Base-by-base conservation (phyloP, 108 stramenopile genomes). In the Hondaea fermentalgiana region DNA sequence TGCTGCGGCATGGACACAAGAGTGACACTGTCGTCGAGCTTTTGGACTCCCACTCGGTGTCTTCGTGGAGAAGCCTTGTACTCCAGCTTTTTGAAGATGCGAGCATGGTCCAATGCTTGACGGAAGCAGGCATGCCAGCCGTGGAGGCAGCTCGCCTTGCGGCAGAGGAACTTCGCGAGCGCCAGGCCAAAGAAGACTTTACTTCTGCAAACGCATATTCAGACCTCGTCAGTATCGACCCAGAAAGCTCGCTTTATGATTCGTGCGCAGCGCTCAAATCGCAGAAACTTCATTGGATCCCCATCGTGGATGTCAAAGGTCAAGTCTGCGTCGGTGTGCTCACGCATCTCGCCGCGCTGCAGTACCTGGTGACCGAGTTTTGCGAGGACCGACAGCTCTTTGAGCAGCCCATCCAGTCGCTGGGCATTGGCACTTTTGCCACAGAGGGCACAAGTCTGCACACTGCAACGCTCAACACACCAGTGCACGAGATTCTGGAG, bases 331-430 rank as follows among this genome's bases (percentile, higher is more conserved):
- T 97, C 58, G 96, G 95, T 12, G 94, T 95, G 53, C 93, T 96
- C 60, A 97, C 95, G 47, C 96, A 96, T 91, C 96, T 96, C 19
- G 95, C 93, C 89, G 94, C 96, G 71, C 91, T 97, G 89, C 96
- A 96, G 72, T 96, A 96, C 89, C 93, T 98, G 58, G 98, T 98
- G 17, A 95, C 96, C 5, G 94, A 97, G 87, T 98, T 98, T 89
- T 94, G 97, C 25, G 98, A 98, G 90, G 96, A 97, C 90, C 93
- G 97, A 57, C 96, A 97, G 23, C 92, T 98, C 44, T 98, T 98
- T 91, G 98, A 98, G 89, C 96, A 98, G 87, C 93, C 96, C 49
- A 95, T 98, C 69, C 92, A 93, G 47, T 97, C 97, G 88, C 92
- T 98, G 69, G 90, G 94, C 58, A 97, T 98, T 91, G 98, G 98